Evolutionary conservation across 768 basidiomycete species (phyloP).

Genomic region (Termitomyces heimii): DNA sequence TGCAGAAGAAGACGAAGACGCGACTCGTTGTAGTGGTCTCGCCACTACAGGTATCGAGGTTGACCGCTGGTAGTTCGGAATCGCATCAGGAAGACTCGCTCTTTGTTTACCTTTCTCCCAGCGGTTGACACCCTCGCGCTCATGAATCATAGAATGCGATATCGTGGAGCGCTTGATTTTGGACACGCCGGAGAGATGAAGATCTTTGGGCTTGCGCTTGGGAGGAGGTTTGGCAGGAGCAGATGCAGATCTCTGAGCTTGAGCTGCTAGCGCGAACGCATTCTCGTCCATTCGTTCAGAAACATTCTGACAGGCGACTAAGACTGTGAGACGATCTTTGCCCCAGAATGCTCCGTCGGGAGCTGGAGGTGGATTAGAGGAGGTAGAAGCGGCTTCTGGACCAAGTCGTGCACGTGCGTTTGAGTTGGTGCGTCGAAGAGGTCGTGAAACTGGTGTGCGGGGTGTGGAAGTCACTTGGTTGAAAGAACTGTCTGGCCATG

Average conservation of each 20-base stretch:
- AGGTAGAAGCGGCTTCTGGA: background rate
- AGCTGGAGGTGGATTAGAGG: constrained; percentile 8
- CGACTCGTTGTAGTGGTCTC: background rate
- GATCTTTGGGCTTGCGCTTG: constrained; percentile 3
- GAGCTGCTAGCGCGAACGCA: constrained; percentile 12
- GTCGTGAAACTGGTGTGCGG: background rate
- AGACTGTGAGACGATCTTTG: constrained; percentile 13
- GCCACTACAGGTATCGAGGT: background rate
- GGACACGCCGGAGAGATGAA: background rate
- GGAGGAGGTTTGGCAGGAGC: background rate
- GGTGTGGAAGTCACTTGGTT: constrained; percentile 1
- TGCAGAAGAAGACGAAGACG: constrained; percentile 6
- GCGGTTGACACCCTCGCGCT: background rate
- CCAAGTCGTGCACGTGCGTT: constrained; percentile 4
- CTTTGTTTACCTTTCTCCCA: constrained; percentile 10
- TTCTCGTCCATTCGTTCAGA: constrained; percentile 28
- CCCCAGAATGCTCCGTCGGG: constrained; percentile 10
- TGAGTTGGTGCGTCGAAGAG: constrained; percentile 5
- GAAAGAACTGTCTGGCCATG: background rate
- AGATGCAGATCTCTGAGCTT: background rate
- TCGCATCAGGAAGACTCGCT: background rate
- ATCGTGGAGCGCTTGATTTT: background rate
- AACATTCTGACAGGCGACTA: constrained; percentile 28
- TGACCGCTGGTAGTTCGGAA: background rate
- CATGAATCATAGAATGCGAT: background rate